Conservation (phyloP, 208 protist genomes). For the Leishmania lainsoni region DNA sequence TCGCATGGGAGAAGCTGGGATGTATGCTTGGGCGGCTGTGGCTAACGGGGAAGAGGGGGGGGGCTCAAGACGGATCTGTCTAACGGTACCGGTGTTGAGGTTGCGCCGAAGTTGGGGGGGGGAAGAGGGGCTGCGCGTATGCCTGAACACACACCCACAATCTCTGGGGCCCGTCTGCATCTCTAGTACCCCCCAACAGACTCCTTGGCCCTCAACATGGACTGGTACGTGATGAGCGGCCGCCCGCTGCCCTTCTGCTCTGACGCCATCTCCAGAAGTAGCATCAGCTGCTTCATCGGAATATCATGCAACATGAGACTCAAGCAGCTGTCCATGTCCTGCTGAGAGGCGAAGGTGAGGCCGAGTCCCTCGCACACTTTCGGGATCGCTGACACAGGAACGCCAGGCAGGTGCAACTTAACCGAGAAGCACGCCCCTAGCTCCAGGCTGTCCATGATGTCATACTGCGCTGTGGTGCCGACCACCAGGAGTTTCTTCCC, state of each 20-base stretch:
- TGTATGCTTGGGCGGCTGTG: neutral
- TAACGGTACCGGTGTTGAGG: no score
- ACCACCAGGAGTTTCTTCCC: conserved; percentile 95
- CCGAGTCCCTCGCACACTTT: conserved; percentile 46
- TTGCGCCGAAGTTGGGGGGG: no score
- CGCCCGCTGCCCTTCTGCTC: conserved; percentile 36
- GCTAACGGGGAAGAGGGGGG: neutral
- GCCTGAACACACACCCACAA: neutral
- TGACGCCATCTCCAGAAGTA: conserved; percentile 83
- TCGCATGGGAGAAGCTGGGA: neutral
- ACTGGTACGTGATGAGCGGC: conserved; percentile 40
- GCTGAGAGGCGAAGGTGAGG: conserved; percentile 43
- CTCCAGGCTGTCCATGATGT: conserved; percentile 93
- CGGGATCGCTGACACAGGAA: conserved; percentile 44
- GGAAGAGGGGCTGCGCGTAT: neutral
- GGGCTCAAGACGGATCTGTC: no score
- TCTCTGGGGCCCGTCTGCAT: neutral
- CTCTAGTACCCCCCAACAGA: conserved; percentile 45
- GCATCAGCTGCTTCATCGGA: conserved; percentile 83
- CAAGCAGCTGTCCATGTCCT: conserved; percentile 36
- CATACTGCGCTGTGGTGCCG: conserved; percentile 91
- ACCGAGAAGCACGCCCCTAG: conserved; percentile 91
- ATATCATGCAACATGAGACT: conserved; percentile 39
- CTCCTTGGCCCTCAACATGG: conserved; percentile 58
- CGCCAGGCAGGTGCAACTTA: conserved; percentile 65